phyloP scores from a whole-genome alignment of 805 yeast genomes.

The Yarrowia sp. region DNA sequence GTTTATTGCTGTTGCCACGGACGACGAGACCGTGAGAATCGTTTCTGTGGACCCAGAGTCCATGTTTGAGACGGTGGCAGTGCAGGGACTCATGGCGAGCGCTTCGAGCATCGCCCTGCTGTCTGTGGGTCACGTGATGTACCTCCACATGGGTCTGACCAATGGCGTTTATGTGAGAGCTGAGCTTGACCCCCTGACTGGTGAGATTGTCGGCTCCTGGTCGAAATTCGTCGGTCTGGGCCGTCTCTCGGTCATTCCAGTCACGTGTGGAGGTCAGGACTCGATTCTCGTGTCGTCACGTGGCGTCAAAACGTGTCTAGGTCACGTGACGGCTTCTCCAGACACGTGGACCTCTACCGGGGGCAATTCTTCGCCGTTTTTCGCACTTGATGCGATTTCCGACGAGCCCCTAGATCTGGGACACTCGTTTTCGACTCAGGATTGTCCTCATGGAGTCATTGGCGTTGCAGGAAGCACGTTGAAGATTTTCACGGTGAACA shows the following conservation, averaged over 20 bases:
- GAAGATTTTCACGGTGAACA: constrained; percentile 55
- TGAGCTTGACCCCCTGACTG: constrained; percentile 62
- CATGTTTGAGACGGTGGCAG: constrained; percentile 65
- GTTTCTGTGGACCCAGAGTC: constrained; percentile 65
- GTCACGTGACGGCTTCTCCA: neutral
- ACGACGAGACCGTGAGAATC: constrained; percentile 73
- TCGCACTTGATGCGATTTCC: constrained; percentile 4
- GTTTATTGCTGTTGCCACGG: constrained; percentile 72
- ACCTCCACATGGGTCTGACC: constrained; percentile 79
- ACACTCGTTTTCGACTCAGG: constrained; percentile 66
- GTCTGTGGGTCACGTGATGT: constrained; percentile 53
- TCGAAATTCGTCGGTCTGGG: constrained; percentile 76
- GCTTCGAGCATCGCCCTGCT: constrained; percentile 1
- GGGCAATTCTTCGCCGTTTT: constrained; percentile 32
- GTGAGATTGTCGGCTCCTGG: constrained; percentile 67
- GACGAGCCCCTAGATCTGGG: constrained; percentile 52
- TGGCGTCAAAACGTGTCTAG: constrained; percentile 14
- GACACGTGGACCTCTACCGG: neutral
- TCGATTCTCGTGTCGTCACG: constrained; percentile 1
- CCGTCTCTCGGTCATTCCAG: constrained; percentile 59
- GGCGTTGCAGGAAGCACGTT: constrained; percentile 63
- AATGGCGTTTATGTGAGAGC: constrained; percentile 81
- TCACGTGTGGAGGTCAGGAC: neutral
- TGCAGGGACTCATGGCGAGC: constrained; percentile 68
- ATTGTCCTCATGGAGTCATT: constrained; percentile 64